Evolutionary conservation across 768 basidiomycete genomes (phyloP), one percentile per base, ranked within the genome.

Genomic region (Phylloporus rhodoxanthus): DNA sequence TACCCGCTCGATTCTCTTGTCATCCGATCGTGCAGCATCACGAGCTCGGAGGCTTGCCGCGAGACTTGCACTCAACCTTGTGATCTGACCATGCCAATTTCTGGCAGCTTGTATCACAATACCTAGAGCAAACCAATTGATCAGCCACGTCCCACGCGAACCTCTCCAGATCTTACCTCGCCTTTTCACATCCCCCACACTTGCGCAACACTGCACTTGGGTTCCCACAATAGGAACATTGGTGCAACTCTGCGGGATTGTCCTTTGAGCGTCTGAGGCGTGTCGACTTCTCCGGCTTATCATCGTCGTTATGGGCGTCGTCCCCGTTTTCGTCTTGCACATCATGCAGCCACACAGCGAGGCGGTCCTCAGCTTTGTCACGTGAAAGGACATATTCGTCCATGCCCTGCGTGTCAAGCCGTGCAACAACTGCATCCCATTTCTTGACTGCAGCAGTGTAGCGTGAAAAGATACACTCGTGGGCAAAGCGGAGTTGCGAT

Each of bases 191-290:
- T 5, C 71, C 66, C 6, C 65, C 57, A 51, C 79, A 81, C 61
- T 79, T 80, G 53, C 71, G 70, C 45, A 81, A 57, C 7, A 70
- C 67, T 1, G 78, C 78, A 41, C 77, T 81, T 2, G 80, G 80
- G 51, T 81, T 83, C 7, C 75, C 70, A 56, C 82, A 84, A 72
- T 75, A 80, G 21, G 81, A 80, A 57, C 84, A 86, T 23, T 74
- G 68, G 63, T 80, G 84, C 36, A 86, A 64, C 32, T 64, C 71
- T 8, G 81, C 75, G 17, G 68, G 66, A 40, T 81, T 28, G 8
- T 23, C 20, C 36, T 11, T 78, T 17, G 64, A 61, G 50, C 80
- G 69, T 56, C 70, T 74, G 11, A 76, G 72, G 44, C 75, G 72
- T 11, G 68, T 64, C 30, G 70, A 66, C 47, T 19, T 64, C 38